A percentile compares a stretch with the other conserved stretches of the same genome.
Conservation (phyloP, 106 monocot genomes). For the Platanthera zijinensis region DNA sequence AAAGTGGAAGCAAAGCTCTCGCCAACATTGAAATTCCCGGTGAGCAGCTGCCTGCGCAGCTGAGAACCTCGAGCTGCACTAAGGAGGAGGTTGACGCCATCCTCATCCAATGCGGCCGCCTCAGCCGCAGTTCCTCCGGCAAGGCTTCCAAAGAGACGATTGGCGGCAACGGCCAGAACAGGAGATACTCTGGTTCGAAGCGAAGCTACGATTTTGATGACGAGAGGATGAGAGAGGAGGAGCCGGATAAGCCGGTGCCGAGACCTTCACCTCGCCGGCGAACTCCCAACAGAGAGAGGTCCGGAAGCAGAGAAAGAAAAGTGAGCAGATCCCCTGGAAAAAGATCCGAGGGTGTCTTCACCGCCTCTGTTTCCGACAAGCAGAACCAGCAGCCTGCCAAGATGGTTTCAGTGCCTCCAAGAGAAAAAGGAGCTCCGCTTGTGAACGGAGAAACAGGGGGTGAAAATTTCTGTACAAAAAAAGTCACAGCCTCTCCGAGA, state of each 20-base stretch:
- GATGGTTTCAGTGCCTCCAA: slow-evolving; percentile 80
- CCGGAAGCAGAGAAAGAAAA: slow-evolving; percentile 62
- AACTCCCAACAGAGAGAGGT: slow-evolving; percentile 57
- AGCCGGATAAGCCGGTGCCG: slow-evolving; percentile 18
- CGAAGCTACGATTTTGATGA: slow-evolving; percentile 88
- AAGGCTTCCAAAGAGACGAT: slow-evolving; percentile 13
- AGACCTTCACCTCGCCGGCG: slow-evolving; percentile 61
- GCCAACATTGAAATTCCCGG: not conserved
- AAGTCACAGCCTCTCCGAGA: slow-evolving; percentile 31
- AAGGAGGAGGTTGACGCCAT: slow-evolving; percentile 97
- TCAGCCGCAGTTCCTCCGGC: slow-evolving; percentile 84
- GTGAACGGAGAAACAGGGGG: not conserved
- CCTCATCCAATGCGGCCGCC: slow-evolving; percentile 90
- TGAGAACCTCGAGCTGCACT: slow-evolving; percentile 79
- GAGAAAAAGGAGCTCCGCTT: slow-evolving; percentile 30
- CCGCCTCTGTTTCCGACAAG: slow-evolving; percentile 17
- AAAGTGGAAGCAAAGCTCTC: not conserved
- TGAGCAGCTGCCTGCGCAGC: slow-evolving; percentile 22
- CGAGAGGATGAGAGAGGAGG: slow-evolving; percentile 23
- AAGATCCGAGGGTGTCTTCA: slow-evolving; percentile 36
- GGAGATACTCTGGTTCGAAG: slow-evolving; percentile 66
- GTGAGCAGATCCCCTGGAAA: slow-evolving; percentile 77
- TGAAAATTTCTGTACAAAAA: not conserved
- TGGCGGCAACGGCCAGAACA: not conserved
- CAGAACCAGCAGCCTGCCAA: slow-evolving; percentile 46